Evolutionary conservation across 345 rosid genomes (phyloP).

Genomic region (rapeseed (Brassica napus)): Da-Ae NC_063448.1:1376001-1376500

Average conservation of each 20-base stretch:
- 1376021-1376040: no score
- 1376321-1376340: neutral
- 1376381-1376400: neutral
- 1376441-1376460: neutral
- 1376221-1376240: neutral
- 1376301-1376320: neutral
- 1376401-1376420: neutral
- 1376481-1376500: slow-evolving; percentile 1
- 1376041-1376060: neutral
- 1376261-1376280: neutral
- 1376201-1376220: neutral
- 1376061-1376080: no score
- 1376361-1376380: neutral
- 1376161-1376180: no score
- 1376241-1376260: neutral
- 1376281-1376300: neutral
- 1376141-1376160: no score
- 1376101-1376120: no score
- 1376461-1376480: neutral
- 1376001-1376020: no score
- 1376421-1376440: neutral
- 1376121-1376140: no score
- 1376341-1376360: slow-evolving; percentile 4
- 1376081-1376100: neutral
- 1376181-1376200: neutral